Conservation (phyloP, 2,329 filamentous ascomycete species). For the Colletotrichum aenigma region DNA sequence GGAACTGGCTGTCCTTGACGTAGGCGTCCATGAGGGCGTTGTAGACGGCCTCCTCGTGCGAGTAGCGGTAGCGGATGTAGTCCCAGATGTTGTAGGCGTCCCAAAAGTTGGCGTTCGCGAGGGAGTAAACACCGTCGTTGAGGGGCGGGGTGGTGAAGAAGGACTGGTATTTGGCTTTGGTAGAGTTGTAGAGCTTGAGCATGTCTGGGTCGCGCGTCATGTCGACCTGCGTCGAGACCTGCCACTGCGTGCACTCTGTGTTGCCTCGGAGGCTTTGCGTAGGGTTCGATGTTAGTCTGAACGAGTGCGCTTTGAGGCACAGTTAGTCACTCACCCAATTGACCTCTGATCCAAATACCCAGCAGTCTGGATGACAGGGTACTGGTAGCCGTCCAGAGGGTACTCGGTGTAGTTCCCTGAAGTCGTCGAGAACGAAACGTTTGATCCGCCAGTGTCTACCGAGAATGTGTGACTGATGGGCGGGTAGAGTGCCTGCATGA, state of each 20-base stretch:
- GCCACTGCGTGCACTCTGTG: conserved; percentile 41
- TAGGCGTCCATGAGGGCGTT: conserved; percentile 38
- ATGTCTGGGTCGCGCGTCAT: conserved; percentile 28
- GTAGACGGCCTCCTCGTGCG: conserved; percentile 51
- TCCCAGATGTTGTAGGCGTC: conserved; percentile 61
- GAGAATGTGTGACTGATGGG: conserved; percentile 54
- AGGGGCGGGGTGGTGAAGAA: conserved; percentile 44
- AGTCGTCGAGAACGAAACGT: conserved; percentile 12
- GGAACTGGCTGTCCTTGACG: conserved; percentile 46
- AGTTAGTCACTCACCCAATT: conserved; percentile 43
- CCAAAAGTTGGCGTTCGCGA: conserved; percentile 41
- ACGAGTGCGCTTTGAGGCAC: neutral
- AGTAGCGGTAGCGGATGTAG: conserved; percentile 57
- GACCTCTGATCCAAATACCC: conserved; percentile 47
- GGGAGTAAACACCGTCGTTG: conserved; percentile 36
- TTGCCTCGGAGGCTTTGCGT: conserved; percentile 41
- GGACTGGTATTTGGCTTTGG: conserved; percentile 43
- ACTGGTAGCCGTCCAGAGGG: conserved; percentile 80
- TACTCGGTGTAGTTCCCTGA: conserved; percentile 65
- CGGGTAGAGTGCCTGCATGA: conserved; percentile 86
- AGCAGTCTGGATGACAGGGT: conserved; percentile 69
- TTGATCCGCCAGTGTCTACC: conserved; percentile 37
- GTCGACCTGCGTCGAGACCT: conserved; percentile 29
- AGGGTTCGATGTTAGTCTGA: neutral
- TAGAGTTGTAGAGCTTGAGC: conserved; percentile 28